Base-by-base conservation (phyloP, 169 alveolate genomes). In the Plasmodium yoelii region DNA sequence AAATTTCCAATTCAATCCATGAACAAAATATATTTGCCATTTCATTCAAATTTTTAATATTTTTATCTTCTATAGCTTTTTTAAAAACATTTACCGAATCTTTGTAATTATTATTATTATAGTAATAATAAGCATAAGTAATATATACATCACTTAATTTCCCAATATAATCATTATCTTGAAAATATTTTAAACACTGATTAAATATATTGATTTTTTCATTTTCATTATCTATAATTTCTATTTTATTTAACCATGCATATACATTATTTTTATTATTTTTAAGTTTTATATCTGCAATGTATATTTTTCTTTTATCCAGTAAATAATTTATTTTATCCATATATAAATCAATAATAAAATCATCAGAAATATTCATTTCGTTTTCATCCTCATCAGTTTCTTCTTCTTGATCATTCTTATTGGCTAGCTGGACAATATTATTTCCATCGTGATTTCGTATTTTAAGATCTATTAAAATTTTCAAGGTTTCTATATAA, bases 221-320 rank as follows among this genome's bases (percentile, higher is more conserved):
- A 8, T 13, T 28, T n/a, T 68, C 51, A 46, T 68, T 56, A 8
- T 51, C 82, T 12, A 82, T 34, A 5, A 68, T 71, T 24, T 82
- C 90, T 26, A 82, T 67, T 49, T 82, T 82, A 26, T 73, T 60
- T 67, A 82, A 12, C 90, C 90, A 82, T 19, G 68, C 61, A 47
- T 82, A 82, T 5, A 82, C 90, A 28, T 82, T 67, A 28, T 67
- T 82, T 61, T 82, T 56, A 46, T 82, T 82, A 42, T 82, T 82
- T 39, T 82, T 82, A 47, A 82, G 63, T 24, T 82, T 82, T n/a
- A 82, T 82, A 34, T 82, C 90, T 5, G 90, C 90, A 51, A 82
- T 82, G 34, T 34, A 67, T 13, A 15, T 70, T 49, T 82, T 82
- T 10, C 90, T 57, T 47, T 67, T 42, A 42, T 82, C 90, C 13